phyloP scores from a whole-genome alignment of 345 rosid genomes.

The Crucihimalaya himalaica region DNA sequence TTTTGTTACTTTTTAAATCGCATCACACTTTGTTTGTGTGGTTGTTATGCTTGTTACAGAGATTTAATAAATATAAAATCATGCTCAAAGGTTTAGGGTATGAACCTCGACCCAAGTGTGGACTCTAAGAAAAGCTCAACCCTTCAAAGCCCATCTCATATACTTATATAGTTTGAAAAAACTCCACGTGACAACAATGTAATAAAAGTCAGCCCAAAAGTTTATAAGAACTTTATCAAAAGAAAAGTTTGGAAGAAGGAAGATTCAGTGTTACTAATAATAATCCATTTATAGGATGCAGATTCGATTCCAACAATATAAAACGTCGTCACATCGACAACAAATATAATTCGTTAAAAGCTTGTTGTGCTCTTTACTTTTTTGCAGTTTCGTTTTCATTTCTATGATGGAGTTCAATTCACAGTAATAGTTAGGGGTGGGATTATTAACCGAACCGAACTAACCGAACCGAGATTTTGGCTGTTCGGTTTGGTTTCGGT shows the following conservation, averaged over 20 bases:
- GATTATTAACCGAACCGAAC: too few species aligned
- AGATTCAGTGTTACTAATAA: neutral
- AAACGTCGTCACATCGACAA: neutral
- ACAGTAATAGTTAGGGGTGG: too few species aligned
- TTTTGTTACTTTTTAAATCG: too few species aligned
- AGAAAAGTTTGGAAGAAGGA: neutral
- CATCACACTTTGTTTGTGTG: too few species aligned
- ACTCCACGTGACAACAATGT: neutral
- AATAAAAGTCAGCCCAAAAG: neutral
- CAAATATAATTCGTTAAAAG: neutral
- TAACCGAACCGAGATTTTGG: too few species aligned
- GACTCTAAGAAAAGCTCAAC: neutral
- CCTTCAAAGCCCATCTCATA: neutral
- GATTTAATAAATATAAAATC: too few species aligned
- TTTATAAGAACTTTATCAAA: neutral
- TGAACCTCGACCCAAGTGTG: neutral
- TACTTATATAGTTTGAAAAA: neutral
- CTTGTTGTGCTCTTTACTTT: neutral
- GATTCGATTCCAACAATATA: neutral
- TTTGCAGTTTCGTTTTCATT: neutral
- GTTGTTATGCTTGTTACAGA: too few species aligned
- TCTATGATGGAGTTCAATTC: neutral
- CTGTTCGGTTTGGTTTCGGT: too few species aligned
- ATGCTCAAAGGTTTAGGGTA: too few species aligned
- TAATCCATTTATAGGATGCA: neutral